Conservation (phyloP, 1,139 yeast species). For the Yamadazyma membranifaciens region DNA sequence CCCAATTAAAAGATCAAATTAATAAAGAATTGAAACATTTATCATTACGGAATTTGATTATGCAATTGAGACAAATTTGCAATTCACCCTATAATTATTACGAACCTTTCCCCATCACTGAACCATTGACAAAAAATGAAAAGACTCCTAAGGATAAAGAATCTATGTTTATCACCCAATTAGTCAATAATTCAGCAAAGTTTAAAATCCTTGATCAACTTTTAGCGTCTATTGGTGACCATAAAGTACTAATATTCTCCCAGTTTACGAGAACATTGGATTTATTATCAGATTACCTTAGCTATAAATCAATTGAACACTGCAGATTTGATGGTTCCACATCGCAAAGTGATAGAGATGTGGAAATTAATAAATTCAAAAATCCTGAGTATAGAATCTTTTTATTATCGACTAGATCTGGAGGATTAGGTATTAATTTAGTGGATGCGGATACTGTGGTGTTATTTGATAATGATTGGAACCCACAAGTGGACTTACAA, state of each 20-base stretch:
- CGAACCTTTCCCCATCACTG: constrained; percentile 63
- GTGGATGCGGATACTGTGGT: constrained; percentile 88
- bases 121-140: constrained; percentile 15
- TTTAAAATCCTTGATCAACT: constrained; percentile 67
- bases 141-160: constrained; percentile 22
- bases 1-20: constrained; percentile 13
- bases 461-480: constrained; percentile 92
- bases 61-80: constrained; percentile 83
- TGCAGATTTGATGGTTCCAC: constrained; percentile 81
- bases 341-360: constrained; percentile 62
- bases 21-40: constrained; percentile 22
- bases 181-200: constrained; percentile 63
- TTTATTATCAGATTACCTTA: constrained; percentile 65
- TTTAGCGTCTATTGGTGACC: constrained; percentile 31
- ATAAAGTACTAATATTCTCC: constrained; percentile 75
- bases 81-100: constrained; percentile 82
- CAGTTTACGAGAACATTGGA: constrained; percentile 84
- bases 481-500: constrained; percentile 93
- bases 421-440: constrained; percentile 89
- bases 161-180: constrained; percentile 26
- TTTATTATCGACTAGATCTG: constrained; percentile 85
- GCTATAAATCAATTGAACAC: constrained; percentile 33
- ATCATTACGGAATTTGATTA: constrained; percentile 60
- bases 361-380: constrained; percentile 57
- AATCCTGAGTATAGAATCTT: constrained; percentile 47